Conservation (phyloP, 176 grass and related monocot genomes). For the Zoysia pacifica region DNA sequence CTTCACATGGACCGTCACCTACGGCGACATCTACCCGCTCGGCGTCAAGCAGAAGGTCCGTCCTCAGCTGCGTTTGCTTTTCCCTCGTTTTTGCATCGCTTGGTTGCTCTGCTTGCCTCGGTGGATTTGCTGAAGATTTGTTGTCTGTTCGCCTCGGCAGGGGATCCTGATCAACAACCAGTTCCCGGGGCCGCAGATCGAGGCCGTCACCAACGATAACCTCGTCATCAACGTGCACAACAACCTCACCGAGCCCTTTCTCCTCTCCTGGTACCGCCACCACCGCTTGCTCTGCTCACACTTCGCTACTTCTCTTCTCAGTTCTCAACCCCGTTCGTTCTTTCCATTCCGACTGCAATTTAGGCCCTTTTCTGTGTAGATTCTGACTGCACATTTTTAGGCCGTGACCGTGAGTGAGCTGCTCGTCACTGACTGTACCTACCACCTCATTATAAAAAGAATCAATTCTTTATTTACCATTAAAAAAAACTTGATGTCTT, state of each 20-base stretch:
- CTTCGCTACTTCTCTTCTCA: too few species aligned
- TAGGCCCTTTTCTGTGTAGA: too few species aligned
- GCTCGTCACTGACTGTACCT: not conserved
- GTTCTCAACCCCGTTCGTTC: too few species aligned
- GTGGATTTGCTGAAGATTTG: not conserved
- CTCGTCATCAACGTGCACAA: constrained; percentile 91
- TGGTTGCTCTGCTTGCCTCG: not conserved
- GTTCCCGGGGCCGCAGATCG: constrained; percentile 91
- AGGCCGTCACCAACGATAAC: constrained; percentile 94
- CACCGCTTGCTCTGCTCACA: too few species aligned
- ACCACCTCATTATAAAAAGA: not conserved
- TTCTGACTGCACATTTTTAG: not conserved
- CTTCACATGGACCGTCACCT: constrained; percentile 86
- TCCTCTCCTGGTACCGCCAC: constrained; percentile 75
- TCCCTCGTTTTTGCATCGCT: too few species aligned
- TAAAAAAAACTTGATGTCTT: too few species aligned
- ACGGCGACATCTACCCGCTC: constrained; percentile 80
- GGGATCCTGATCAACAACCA: constrained; percentile 89
- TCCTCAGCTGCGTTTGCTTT: not conserved
- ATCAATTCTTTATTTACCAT: too few species aligned
- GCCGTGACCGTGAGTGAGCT: not conserved
- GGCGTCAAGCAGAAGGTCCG: constrained; percentile 85
- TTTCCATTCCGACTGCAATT: too few species aligned
- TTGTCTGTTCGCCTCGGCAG: constrained; percentile 28
- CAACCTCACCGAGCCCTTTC: constrained; percentile 84